Percentiles rank a stretch among this genome's conserved stretches.
phyloP scores from a whole-genome alignment of 2,329 filamentous ascomycete genomes.

The Rasamsonia emersonii region DNA sequence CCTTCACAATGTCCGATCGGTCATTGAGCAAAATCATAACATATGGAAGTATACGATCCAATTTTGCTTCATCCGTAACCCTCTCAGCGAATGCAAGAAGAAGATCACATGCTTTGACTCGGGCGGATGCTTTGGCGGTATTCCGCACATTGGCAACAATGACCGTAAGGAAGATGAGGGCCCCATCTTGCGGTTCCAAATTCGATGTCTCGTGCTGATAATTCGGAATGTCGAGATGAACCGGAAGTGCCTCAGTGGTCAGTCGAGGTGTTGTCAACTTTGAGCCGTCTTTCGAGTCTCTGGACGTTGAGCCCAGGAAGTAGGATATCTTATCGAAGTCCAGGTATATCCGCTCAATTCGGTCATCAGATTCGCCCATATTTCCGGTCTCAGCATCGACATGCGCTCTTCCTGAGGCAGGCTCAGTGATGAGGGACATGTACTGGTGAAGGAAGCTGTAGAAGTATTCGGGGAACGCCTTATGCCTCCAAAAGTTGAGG shows the following conservation, averaged over 20 bases:
- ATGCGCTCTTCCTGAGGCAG: constrained; percentile 66
- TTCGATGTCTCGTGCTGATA: constrained; percentile 63
- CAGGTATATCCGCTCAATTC: constrained; percentile 84
- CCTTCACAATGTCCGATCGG: constrained; percentile 71
- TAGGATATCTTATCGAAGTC: constrained; percentile 98
- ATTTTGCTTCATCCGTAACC: constrained; percentile 87
- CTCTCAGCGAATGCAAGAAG: constrained; percentile 85
- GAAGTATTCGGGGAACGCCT: constrained; percentile 92
- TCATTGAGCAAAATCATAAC: constrained; percentile 76
- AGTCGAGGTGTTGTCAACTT: constrained; percentile 23
- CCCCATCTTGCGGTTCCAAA: constrained; percentile 64
- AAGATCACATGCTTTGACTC: constrained; percentile 81
- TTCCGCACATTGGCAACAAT: constrained; percentile 83
- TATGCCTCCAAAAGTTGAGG: constrained; percentile 80
- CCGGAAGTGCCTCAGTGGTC: constrained; percentile 47
- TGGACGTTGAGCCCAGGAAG: constrained; percentile 68
- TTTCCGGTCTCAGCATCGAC: constrained; percentile 62
- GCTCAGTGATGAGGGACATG: constrained; percentile 91
- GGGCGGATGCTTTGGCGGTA: constrained; percentile 78
- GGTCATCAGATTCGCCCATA: constrained; percentile 78
- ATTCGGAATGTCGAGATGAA: constrained; percentile 79
- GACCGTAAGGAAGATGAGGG: constrained; percentile 81
- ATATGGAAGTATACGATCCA: constrained; percentile 88
- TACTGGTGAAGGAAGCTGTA: constrained; percentile 97
- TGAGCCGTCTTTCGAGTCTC: constrained; percentile 29